Base-by-base conservation (phyloP, 805 yeast genomes). In the Metschnikowia bowlesiae region DNA sequence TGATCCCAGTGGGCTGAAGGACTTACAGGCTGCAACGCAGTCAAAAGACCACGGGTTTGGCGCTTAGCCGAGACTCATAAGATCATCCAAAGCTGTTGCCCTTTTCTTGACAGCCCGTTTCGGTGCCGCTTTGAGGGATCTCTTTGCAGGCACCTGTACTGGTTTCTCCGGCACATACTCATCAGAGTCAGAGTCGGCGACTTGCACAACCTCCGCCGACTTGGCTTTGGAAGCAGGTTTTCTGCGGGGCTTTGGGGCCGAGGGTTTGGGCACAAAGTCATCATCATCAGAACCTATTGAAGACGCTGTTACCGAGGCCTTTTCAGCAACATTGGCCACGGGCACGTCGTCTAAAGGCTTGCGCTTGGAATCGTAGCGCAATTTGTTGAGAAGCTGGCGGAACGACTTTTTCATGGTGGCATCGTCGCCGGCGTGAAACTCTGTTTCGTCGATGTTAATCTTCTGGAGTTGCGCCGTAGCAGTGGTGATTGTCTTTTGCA, bases 401-500 rank as follows among this genome's bases (percentile, higher is more conserved):
- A 55, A 57, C 1, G 57, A 48, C 14, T 52, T 49, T 30, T 52
- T 55, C 13, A 52, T 57, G 36, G 46, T 44, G 13, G 39, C 49
- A 14, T 65, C 68, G 37, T 66, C 71, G 3, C 62, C 65, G 30
- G 59, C 62, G 47, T 66, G 64, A 62, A 53, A 59, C 14, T 64
- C 68, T 26, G 73, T 76, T 3, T 72, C 68, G 44, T 76, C 71
- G 14, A 66, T 69, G 56, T 79, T 69, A 66, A 71, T 66, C 3
- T 74, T 62, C 45, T 75, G 62, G 39, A 85, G 62, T 52, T 80
- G 61, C 13, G 76, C 70, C 14, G 82, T 71, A 55, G 83, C 86
- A 32, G 71, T 75, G 8, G 67, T 69, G 41, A 84, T 68, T 57
- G 85, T 89, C 28, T 67, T 63, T 40, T 79, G 79, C 26, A 87